Evolutionary conservation across 257 asterid species (phyloP).

Genomic region (Pogostemon cablin): DNA sequence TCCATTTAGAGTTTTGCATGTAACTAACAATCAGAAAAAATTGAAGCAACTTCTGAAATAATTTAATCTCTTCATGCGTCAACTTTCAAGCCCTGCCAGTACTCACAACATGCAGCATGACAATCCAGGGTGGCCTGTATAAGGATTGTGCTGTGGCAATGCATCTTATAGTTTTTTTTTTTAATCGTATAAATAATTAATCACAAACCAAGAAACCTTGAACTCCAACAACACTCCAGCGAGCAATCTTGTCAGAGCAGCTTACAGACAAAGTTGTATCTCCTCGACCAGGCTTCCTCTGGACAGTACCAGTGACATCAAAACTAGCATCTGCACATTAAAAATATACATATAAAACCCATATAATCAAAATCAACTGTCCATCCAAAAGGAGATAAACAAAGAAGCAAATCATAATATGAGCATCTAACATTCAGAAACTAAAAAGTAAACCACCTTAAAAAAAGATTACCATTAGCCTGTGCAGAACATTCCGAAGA

Average conservation of each 20-base stretch:
- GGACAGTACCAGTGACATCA: constrained; percentile 62
- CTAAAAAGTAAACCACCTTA: not conserved
- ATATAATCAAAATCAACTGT: constrained; percentile 23
- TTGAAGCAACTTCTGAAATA: constrained; percentile 1
- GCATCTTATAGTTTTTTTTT: not conserved
- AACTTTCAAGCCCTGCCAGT: not conserved
- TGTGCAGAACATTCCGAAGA: constrained; percentile 32
- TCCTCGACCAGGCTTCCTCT: constrained; percentile 97
- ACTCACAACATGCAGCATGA: constrained; percentile 19
- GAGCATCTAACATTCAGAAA: not conserved
- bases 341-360: not conserved
- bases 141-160: constrained; percentile 19
- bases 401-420: not conserved
- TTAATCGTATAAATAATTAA: not conserved
- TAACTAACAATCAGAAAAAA: constrained; percentile 2
- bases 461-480: constrained; percentile 46
- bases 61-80: constrained; percentile 12
- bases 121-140: constrained; percentile 18
- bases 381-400: constrained; percentile 6
- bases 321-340: constrained; percentile 39
- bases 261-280: constrained; percentile 92
- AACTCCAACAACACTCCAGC: constrained; percentile 93
- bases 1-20: constrained; percentile 13
- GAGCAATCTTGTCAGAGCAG: constrained; percentile 98
- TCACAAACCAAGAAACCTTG: constrained; percentile 64